These are phyloP conservation scores for Phytophthora rubi DNA, from an alignment of 352 stramenopile genomes.

Conservation along the genomic window DNA sequence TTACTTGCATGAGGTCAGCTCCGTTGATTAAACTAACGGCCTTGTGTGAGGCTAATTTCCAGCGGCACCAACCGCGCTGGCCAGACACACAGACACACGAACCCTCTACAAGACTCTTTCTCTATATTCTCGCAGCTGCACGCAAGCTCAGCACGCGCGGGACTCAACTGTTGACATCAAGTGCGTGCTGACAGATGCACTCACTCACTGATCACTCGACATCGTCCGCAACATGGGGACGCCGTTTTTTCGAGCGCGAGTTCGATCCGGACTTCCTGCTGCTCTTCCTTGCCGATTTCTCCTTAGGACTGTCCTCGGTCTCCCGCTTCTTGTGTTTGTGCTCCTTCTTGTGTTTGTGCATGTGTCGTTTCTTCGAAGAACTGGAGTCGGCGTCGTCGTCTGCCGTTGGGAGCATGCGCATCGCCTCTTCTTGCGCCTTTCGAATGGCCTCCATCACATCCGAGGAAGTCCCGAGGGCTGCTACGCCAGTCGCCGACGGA, in stretches of 20 bases:
- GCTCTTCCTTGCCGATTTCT: slow-evolving; percentile 33
- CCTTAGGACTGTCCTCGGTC: slow-evolving; percentile 12
- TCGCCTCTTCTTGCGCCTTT: slow-evolving; percentile 65
- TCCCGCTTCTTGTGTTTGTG: slow-evolving; percentile 35
- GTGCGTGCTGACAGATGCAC: slow-evolving; percentile 10
- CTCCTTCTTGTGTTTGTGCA: slow-evolving; percentile 42
- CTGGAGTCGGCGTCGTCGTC: slow-evolving; percentile 12
- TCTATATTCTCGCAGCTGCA: slow-evolving; percentile 16
- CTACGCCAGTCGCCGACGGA: slow-evolving; percentile 4
- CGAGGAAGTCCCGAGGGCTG: slow-evolving; percentile 28
- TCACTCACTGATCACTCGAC: slow-evolving; percentile 12
- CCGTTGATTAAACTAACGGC: slow-evolving; percentile 12
- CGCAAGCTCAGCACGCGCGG: not conserved
- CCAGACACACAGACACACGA: not conserved
- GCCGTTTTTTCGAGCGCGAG: slow-evolving; percentile 30
- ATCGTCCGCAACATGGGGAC: slow-evolving; percentile 20
- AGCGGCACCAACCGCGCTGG: not conserved
- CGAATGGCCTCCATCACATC: slow-evolving; percentile 77
- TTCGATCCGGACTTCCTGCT: slow-evolving; percentile 33
- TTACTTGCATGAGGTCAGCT: not conserved
- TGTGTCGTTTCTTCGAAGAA: slow-evolving; percentile 30
- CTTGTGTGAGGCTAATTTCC: not conserved
- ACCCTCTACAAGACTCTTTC: not conserved
- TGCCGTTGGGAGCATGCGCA: slow-evolving; percentile 58
- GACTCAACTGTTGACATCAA: not conserved